Conservation (phyloP, 495 filamentous ascomycete genomes). For the Aspergillus cavernicola region DNA sequence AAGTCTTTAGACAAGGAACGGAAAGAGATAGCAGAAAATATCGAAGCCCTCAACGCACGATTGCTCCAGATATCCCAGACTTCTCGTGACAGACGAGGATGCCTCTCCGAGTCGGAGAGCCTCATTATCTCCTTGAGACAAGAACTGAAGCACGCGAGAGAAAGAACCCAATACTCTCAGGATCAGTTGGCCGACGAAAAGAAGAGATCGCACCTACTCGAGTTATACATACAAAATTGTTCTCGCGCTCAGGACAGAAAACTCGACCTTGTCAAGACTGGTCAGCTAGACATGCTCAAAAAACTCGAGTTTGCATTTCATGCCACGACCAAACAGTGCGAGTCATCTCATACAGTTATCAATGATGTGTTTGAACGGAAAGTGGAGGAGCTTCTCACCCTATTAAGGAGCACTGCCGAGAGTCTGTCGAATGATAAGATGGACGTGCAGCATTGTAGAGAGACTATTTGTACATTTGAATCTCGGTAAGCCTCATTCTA, state of each 20-base stretch:
- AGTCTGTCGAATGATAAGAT: conserved; percentile 14
- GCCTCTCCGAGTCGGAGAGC: conserved; percentile 15
- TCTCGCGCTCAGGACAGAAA: conserved; percentile 25
- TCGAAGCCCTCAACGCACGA: conserved; percentile 22
- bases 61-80: conserved; percentile 16
- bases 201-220: conserved; percentile 24
- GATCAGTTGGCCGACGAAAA: conserved; percentile 28
- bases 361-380: conserved; percentile 9
- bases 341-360: conserved; percentile 14
- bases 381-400: conserved; percentile 19
- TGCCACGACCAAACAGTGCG: conserved; percentile 6
- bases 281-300: conserved; percentile 25
- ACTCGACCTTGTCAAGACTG: conserved; percentile 21
- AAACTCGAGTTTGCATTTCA: conserved; percentile 19
- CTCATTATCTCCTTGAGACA: conserved; percentile 18
- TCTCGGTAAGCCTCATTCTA: conserved; percentile 19
- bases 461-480: conserved; percentile 12
- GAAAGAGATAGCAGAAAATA: conserved; percentile 18
- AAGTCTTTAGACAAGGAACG: conserved; percentile 25
- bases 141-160: conserved; percentile 19
- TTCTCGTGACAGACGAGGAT: conserved; percentile 14
- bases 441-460: conserved; percentile 21
- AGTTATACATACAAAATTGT: conserved; percentile 32
- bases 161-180: conserved; percentile 10
- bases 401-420: conserved; percentile 18